Evolutionary conservation across 2,329 filamentous ascomycete genomes (phyloP).

Genomic region (Aspergillus flavus): DNA sequence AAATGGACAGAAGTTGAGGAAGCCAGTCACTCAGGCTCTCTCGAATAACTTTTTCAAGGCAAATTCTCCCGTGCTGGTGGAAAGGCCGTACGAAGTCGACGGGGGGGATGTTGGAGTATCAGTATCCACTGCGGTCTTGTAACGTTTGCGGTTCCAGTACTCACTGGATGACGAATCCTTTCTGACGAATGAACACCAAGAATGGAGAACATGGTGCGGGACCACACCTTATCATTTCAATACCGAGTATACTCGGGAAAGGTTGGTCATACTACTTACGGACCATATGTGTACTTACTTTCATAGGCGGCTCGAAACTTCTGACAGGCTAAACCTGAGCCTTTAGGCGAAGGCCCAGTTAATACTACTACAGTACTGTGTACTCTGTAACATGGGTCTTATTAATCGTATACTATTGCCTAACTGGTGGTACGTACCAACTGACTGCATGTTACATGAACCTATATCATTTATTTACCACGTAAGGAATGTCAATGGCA

Average conservation of each 20-base stretch:
- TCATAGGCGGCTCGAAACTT: background rate
- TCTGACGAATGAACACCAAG: constrained; percentile 31
- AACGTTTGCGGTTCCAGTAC: constrained; percentile 11
- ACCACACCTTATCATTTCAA: background rate
- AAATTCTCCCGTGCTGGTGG: background rate
- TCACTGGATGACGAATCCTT: constrained; percentile 35
- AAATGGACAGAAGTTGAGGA: background rate
- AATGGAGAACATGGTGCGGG: constrained; percentile 19
- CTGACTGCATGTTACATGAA: background rate
- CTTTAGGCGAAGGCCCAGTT: background rate
- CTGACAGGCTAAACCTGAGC: background rate
- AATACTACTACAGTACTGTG: background rate
- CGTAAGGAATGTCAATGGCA: no score
- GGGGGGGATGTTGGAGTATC: background rate
- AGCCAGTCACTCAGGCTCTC: background rate
- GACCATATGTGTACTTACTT: background rate
- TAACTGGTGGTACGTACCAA: background rate
- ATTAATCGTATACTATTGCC: background rate
- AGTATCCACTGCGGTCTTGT: constrained; percentile 5
- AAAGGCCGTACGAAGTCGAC: background rate
- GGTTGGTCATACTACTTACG: background rate
- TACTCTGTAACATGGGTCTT: background rate
- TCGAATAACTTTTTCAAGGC: background rate
- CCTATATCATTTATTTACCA: no score
- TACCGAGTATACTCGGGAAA: background rate